phyloP scores from a whole-genome alignment of 2,329 filamentous ascomycete species.

The Macrophomina tecta region DNA sequence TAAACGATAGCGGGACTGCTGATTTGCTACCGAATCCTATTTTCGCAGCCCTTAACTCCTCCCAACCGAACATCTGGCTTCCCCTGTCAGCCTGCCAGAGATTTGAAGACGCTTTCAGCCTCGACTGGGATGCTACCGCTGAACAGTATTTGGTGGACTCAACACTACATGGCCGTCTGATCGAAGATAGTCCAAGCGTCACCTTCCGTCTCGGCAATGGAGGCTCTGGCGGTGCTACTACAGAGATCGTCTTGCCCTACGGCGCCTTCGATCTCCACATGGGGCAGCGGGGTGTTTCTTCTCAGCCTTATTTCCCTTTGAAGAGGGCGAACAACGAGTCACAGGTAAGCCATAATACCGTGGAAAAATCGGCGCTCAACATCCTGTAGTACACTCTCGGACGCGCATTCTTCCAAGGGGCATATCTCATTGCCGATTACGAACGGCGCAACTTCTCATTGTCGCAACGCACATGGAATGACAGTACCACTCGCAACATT shows the following conservation, averaged over 20 bases:
- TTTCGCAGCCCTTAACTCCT: slow-evolving; percentile 9
- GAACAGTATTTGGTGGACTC: slow-evolving; percentile 50
- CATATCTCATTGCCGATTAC: slow-evolving; percentile 47
- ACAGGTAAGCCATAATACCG: slow-evolving; percentile 31
- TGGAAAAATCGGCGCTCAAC: neutral
- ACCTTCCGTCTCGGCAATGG: slow-evolving; percentile 9
- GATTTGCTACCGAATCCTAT: slow-evolving; percentile 1
- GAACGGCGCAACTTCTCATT: slow-evolving; percentile 42
- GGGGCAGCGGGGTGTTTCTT: neutral
- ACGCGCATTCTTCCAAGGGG: slow-evolving; percentile 45
- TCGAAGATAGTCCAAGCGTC: slow-evolving; percentile 40
- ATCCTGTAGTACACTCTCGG: slow-evolving; percentile 34
- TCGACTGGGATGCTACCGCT: slow-evolving; percentile 44
- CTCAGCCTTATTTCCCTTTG: slow-evolving; percentile 45
- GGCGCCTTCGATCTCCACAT: slow-evolving; percentile 13
- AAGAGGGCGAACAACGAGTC: slow-evolving; percentile 44
- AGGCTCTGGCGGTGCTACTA: neutral
- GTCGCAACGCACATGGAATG: slow-evolving; percentile 17
- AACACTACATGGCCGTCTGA: slow-evolving; percentile 41
- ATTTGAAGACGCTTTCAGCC: slow-evolving; percentile 48
- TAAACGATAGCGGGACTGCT: too few species aligned
- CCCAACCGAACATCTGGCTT: slow-evolving; percentile 33
- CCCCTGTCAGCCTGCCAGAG: slow-evolving; percentile 43
- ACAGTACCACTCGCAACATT: neutral
- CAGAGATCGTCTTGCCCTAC: slow-evolving; percentile 23